These are phyloP conservation scores for Botrytis squamosa DNA, from an alignment of 2,329 filamentous ascomycete genomes.

Conservation along the genomic window DNA sequence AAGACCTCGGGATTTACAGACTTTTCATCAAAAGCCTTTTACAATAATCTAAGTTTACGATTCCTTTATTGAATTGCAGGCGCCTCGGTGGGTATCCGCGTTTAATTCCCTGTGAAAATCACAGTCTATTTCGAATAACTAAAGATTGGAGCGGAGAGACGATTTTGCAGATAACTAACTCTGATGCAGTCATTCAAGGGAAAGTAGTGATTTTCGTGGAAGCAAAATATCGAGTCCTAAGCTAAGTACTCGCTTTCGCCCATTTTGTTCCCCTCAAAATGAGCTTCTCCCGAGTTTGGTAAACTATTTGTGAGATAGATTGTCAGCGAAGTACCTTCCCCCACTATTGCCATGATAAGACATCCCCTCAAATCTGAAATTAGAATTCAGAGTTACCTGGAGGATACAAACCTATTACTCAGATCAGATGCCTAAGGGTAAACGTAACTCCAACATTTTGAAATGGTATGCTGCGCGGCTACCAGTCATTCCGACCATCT, in stretches of 20 bases:
- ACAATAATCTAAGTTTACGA: not conserved
- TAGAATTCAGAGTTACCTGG: not conserved
- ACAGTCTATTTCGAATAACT: not conserved
- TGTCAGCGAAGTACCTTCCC: not conserved
- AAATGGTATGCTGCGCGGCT: conserved; percentile 1
- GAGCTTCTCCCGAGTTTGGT: not conserved
- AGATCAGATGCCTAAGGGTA: not conserved
- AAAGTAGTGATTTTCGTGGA: not conserved
- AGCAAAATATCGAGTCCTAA: not conserved
- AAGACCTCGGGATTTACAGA: not conserved
- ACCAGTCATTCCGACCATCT: not conserved
- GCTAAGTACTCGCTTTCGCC: not conserved
- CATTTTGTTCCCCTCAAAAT: not conserved
- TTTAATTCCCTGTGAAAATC: not conserved
- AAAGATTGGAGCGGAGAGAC: not conserved
- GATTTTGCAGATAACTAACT: not conserved
- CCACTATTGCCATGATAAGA: not conserved
- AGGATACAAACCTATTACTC: not conserved
- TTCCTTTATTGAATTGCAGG: not conserved
- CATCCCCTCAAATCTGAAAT: not conserved
- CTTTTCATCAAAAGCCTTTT: not conserved
- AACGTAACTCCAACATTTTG: not conserved
- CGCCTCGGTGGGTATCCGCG: not conserved
- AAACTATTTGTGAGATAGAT: not conserved
- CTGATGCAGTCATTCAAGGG: not conserved